A percentile compares a stretch with the other conserved stretches of the same genome.
Conservation (phyloP, 345 rosid species). For the Heritiera littoralis region DNA sequence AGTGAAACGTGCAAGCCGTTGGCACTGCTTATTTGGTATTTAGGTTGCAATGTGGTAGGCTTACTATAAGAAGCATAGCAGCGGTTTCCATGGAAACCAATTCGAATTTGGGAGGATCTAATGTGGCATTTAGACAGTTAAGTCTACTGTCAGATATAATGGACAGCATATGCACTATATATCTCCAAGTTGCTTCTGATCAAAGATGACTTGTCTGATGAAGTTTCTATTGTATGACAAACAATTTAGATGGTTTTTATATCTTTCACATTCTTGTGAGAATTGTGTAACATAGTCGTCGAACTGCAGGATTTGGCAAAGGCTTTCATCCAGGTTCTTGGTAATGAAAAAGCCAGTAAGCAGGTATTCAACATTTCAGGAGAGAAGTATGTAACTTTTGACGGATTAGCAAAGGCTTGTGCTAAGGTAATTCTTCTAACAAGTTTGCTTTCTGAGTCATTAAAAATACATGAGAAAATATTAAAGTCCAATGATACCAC, state of each 20-base stretch:
- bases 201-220: not conserved
- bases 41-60: not conserved
- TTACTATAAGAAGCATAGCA: not conserved
- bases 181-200: constrained; percentile 2
- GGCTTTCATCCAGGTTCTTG: constrained; percentile 73
- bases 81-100: not conserved
- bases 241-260: not conserved
- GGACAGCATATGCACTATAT: not conserved
- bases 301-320: constrained; percentile 77
- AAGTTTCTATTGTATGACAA: not conserved
- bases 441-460: not conserved
- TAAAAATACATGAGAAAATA: constrained; percentile 7
- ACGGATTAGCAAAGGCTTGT: constrained; percentile 91
- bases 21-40: not conserved
- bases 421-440: constrained; percentile 71
- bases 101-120: not conserved
- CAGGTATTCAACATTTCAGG: constrained; percentile 94
- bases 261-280: not conserved
- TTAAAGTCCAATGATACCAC: not conserved
- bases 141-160: not conserved
- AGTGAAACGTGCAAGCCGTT: constrained; percentile 18
- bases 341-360: constrained; percentile 82
- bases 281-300: constrained; percentile 15
- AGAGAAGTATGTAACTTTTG: constrained; percentile 85
- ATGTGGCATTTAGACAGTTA: not conserved